Percentiles rank a stretch among this genome's conserved stretches.
These are phyloP conservation scores for Cichorium intybus DNA, from an alignment of 140 eudicot genomes.

Conservation along the genomic window DNA sequence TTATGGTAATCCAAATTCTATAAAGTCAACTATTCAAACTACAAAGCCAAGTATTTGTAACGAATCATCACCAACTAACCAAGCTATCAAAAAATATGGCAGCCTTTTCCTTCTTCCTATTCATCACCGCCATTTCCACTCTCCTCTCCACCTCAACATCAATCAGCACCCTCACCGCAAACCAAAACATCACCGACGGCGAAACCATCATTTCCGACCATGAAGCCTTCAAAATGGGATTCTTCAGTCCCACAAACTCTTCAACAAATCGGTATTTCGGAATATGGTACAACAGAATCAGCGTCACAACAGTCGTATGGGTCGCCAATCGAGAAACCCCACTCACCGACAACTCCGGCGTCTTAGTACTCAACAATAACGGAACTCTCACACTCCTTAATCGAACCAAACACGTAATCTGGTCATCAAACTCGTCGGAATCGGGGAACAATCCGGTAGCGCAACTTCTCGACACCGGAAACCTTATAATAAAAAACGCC, in stretches of 20 bases:
- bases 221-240: conserved; percentile 32
- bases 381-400: conserved; percentile 31
- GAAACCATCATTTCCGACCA: conserved; percentile 35
- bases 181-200: conserved; percentile 37
- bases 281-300: conserved; percentile 43
- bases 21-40: conserved; percentile 25
- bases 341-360: conserved; percentile 28
- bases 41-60: conserved; percentile 17
- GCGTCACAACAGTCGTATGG: conserved; percentile 33
- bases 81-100: conserved; percentile 15
- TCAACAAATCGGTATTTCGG: conserved; percentile 41
- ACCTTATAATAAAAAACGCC: conserved; percentile 29
- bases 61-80: conserved; percentile 1
- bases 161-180: conserved; percentile 29
- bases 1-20: background rate
- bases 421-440: conserved; percentile 44
- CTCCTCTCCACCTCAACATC: conserved; percentile 13
- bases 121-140: conserved; percentile 14
- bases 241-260: conserved; percentile 23
- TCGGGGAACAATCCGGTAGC: conserved; percentile 35
- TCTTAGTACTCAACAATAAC: conserved; percentile 3
- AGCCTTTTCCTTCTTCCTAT: conserved; percentile 4
- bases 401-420: conserved; percentile 14
- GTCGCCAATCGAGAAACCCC: conserved; percentile 43
- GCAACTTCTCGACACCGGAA: conserved; percentile 41